Evolutionary conservation across 164 flowering plant genomes (phyloP).

Genomic region (Magnolia officinalis): DNA sequence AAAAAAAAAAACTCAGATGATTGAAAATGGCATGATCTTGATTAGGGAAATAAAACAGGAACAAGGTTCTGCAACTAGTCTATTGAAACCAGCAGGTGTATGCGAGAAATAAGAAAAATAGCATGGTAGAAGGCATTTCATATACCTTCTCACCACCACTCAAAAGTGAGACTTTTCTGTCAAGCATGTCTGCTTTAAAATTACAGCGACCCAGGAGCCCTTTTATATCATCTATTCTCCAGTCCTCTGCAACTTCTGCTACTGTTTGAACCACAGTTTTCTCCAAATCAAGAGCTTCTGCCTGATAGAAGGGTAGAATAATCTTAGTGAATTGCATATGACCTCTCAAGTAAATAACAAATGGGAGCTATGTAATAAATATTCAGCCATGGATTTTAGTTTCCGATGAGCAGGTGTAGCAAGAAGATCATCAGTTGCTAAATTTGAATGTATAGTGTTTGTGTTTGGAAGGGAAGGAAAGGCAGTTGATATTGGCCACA

Average conservation of each 20-base stretch:
- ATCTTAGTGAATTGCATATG: neutral
- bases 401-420: neutral
- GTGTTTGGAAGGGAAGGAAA: neutral
- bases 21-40: neutral
- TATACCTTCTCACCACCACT: constrained; percentile 99
- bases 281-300: constrained; percentile 93
- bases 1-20: neutral
- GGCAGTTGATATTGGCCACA: neutral
- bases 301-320: constrained; percentile 40
- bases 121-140: neutral
- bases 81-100: neutral
- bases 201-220: constrained; percentile 98
- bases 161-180: constrained; percentile 80
- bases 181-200: constrained; percentile 95
- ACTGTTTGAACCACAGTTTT: constrained; percentile 94
- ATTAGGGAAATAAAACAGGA: neutral
- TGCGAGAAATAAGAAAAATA: too few species aligned
- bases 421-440: neutral
- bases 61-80: neutral
- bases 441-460: neutral
- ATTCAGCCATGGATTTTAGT: neutral
- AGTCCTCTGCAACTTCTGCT: constrained; percentile 88
- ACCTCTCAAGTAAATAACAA: neutral
- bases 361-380: neutral
- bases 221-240: constrained; percentile 93